Percentiles rank a stretch among this genome's conserved stretches.
Evolutionary conservation across 495 filamentous ascomycete species (phyloP).

Genomic region (Aspergillus baeticus): DNA sequence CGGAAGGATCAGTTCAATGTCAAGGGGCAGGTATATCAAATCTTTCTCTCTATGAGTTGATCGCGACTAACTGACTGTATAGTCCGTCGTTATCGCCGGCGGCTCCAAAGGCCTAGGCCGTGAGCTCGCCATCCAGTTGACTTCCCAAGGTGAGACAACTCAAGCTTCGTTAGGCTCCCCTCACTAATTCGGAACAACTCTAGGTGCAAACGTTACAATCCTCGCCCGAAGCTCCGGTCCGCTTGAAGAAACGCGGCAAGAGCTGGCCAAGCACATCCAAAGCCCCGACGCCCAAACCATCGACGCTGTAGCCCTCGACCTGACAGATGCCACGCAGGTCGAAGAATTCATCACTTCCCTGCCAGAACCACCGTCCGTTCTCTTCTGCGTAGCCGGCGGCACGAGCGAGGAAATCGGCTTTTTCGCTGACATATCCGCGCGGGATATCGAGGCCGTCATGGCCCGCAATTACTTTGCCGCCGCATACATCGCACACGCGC

Average conservation of each 20-base stretch:
- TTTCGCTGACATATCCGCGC: conserved; percentile 29
- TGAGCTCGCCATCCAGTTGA: background rate
- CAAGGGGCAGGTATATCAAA: background rate
- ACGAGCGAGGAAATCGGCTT: conserved; percentile 33
- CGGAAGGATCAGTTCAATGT: background rate
- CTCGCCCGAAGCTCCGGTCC: background rate
- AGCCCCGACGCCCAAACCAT: conserved; percentile 14
- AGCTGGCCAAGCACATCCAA: background rate
- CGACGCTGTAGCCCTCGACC: conserved; percentile 10
- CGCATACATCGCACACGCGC: conserved; percentile 28
- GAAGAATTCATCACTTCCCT: conserved; percentile 9
- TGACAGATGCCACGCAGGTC: conserved; percentile 12
- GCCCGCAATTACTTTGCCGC: conserved; percentile 33
- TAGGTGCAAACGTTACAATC: conserved; percentile 6
- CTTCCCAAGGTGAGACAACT: background rate
- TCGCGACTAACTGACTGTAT: background rate
- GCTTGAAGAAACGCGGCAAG: background rate
- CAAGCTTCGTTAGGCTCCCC: background rate
- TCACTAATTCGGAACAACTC: background rate
- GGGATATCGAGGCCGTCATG: conserved; percentile 30
- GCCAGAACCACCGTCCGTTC: conserved; percentile 19
- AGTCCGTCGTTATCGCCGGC: conserved; percentile 9
- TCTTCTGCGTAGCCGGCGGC: conserved; percentile 38
- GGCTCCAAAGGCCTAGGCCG: conserved; percentile 11
- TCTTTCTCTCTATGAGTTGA: background rate